Conservation (phyloP, 805 yeast species). For the Ascoidea asiatica region DNA sequence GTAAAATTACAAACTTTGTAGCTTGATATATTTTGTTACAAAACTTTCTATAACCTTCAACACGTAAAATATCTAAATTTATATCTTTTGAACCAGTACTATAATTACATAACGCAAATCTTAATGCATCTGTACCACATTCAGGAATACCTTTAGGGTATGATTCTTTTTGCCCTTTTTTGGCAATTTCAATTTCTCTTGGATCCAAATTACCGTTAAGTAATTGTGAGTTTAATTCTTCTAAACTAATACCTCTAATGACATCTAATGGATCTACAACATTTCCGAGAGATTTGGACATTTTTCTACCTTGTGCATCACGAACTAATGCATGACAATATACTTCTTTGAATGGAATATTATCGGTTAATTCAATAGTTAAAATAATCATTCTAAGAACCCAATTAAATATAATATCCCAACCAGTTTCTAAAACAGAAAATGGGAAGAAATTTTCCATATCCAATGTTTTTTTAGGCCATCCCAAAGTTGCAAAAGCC, state of each 20-base stretch:
- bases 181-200: constrained; percentile 76
- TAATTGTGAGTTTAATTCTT: constrained; percentile 68
- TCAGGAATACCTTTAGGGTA: constrained; percentile 98
- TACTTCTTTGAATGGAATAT: constrained; percentile 88
- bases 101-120: constrained; percentile 97
- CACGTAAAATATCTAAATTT: constrained; percentile 89
- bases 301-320: constrained; percentile 98
- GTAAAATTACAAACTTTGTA: constrained; percentile 88
- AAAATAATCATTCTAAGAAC: constrained; percentile 91
- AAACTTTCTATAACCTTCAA: constrained; percentile 98
- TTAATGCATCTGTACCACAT: constrained; percentile 98
- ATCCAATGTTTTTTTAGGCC: constrained; percentile 69
- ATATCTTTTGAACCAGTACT: constrained; percentile 98
- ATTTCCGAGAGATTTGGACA: constrained; percentile 96
- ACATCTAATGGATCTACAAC: constrained; percentile 95
- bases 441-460: constrained; percentile 73
- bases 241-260: constrained; percentile 73
- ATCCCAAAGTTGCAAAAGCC: constrained; percentile 94
- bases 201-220: constrained; percentile 77
- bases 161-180: constrained; percentile 72
- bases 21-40: constrained; percentile 99
- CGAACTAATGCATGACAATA: constrained; percentile 97
- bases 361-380: constrained; percentile 81
- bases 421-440: constrained; percentile 94
- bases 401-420: constrained; percentile 99